These are phyloP conservation scores for Rhizopogon salebrosus DNA, from an alignment of 768 basidiomycete species.

Conservation along the genomic window DNA sequence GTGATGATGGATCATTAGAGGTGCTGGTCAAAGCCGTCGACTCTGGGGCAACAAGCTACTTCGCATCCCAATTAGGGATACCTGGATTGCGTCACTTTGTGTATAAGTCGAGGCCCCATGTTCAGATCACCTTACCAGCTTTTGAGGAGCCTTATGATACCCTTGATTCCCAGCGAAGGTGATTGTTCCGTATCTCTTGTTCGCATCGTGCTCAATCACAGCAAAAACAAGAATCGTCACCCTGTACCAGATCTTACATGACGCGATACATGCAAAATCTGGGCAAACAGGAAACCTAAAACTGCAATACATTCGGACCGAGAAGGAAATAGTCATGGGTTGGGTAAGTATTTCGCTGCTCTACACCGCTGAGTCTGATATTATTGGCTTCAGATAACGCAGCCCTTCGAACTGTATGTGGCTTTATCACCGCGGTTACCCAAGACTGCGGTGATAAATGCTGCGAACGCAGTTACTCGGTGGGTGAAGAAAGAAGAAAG, in stretches of 20 bases:
- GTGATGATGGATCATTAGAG: conserved; percentile 50
- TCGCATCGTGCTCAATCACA: conserved; percentile 1
- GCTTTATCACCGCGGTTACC: conserved; percentile 77
- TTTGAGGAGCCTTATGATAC: conserved; percentile 84
- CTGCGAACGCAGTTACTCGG: conserved; percentile 82
- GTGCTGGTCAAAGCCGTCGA: conserved; percentile 44
- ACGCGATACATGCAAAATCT: conserved; percentile 86
- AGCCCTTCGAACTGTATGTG: conserved; percentile 89
- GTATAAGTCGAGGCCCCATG: conserved; percentile 85
- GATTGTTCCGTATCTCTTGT: conserved; percentile 7
- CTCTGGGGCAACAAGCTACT: conserved; percentile 54
- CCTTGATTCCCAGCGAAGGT: conserved; percentile 57
- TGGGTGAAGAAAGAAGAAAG: conserved; percentile 92
- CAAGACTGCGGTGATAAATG: conserved; percentile 81
- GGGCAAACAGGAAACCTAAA: conserved; percentile 78
- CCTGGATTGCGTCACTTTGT: conserved; percentile 92
- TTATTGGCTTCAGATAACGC: conserved; percentile 65
- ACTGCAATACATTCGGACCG: conserved; percentile 81
- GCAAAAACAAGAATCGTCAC: conserved; percentile 61
- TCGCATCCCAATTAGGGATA: conserved; percentile 72
- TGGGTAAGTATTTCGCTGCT: conserved; percentile 60
- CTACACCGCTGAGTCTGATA: not conserved
- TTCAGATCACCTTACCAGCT: conserved; percentile 83
- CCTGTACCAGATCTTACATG: conserved; percentile 83
- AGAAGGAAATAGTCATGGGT: conserved; percentile 85